Evolutionary conservation across 306 rosid species (phyloP).

Genomic region (Cicer cuneatum): DNA sequence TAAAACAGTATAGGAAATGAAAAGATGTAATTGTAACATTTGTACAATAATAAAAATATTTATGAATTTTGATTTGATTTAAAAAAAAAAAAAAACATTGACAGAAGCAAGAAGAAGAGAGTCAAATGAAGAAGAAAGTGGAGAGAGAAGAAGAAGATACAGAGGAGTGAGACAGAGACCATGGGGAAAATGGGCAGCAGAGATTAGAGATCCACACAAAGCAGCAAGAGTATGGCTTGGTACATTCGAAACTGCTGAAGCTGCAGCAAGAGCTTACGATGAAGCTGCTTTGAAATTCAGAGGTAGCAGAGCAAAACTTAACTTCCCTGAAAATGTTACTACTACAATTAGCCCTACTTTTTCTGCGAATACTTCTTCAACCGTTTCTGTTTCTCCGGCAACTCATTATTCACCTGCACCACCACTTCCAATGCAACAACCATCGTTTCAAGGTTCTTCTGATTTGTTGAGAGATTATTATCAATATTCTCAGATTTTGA

Average conservation of each 20-base stretch:
- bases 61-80: no score
- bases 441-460: slow-evolving; percentile 43
- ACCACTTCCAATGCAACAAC: neutral
- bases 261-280: slow-evolving; percentile 93
- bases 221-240: slow-evolving; percentile 99
- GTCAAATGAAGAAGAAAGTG: slow-evolving; percentile 53
- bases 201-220: slow-evolving; percentile 91
- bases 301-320: slow-evolving; percentile 93
- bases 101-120: slow-evolving; percentile 33
- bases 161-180: slow-evolving; percentile 98
- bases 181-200: slow-evolving; percentile 99
- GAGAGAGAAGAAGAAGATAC: slow-evolving; percentile 73
- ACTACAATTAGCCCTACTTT: slow-evolving; percentile 32
- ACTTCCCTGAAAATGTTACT: slow-evolving; percentile 83
- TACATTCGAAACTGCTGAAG: slow-evolving; percentile 94
- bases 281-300: slow-evolving; percentile 91
- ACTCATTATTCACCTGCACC: slow-evolving; percentile 24
- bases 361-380: neutral
- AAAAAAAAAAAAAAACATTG: slow-evolving; percentile 18
- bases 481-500: slow-evolving; percentile 77
- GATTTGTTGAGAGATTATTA: slow-evolving; percentile 60
- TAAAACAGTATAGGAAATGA: slow-evolving; percentile 11
- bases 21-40: neutral
- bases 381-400: neutral
- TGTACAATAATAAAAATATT: no score